Evolutionary conservation across 2,329 filamentous ascomycete genomes (phyloP), one percentile per base, ranked within the genome.

Genomic region (Pseudocercospora fijiensis): DNA sequence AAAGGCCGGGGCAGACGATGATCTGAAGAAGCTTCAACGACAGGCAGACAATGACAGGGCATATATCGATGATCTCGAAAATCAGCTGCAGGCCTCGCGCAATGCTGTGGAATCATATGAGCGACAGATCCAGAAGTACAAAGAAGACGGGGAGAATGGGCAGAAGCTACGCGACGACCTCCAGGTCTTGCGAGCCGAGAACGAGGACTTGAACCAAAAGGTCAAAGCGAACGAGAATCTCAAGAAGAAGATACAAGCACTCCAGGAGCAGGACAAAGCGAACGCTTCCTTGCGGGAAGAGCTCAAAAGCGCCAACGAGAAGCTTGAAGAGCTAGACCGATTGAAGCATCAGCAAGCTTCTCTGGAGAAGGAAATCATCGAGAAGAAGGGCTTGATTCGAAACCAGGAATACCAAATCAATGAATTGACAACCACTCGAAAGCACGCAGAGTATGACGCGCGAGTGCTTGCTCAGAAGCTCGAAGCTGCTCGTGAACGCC

Each of bases 351-450:
- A 78, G 13, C 80, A 79, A 57, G 75, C 76, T 27, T 73, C 76
- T 2, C 71, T 83, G 20, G 78, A 82, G 61, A 83, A 82, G 67
- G 80, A 82, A 47, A 82, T 83, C 69, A 80, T 81, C 53, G 81
- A 83, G 69, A 82, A 82, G 65, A 78, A 78, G 58, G 77, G 80
- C 55, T 78, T 81, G 4, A 80, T 83, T 30, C 76, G 80, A 28
- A 82, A 82, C 30, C 79, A 80, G 59, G 81, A 83, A 65, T 80
- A 82, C 63, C 80, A 81, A 55, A 82, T 83, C 66, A 82, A 81
- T 64, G 81, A 83, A 69, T 76, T 81, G 60, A 81, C 82, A 57
- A 80, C 79, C 16, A 80, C 78, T 52, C 75, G 79, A 18, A 80
- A 79, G 45, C 75, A 80, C 41, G 76, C 82, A 10, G 80, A 83